A percentile compares a stretch with the other conserved stretches of the same genome.
Conservation (phyloP, 495 filamentous ascomycete genomes). For the Penicillium bialowiezense region DNA sequence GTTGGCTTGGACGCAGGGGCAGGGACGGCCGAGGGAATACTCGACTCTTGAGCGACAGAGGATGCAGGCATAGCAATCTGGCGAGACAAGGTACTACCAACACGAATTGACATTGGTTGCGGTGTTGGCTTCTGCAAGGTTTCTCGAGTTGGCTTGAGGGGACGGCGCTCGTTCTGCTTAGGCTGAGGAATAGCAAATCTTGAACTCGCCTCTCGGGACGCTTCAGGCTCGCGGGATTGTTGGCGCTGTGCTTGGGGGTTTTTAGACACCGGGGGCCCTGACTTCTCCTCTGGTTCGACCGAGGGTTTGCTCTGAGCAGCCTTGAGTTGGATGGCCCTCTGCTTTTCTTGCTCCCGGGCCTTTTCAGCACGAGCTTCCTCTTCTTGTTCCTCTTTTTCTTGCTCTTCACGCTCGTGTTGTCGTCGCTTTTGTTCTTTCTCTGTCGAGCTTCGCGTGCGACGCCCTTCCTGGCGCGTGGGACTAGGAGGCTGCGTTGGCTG, state of each 20-base stretch:
- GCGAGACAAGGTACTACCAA: constrained; percentile 67
- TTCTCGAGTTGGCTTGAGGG: constrained; percentile 70
- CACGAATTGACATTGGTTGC: constrained; percentile 74
- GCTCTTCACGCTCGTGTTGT: constrained; percentile 58
- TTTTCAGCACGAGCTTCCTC: constrained; percentile 61
- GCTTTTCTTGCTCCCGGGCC: constrained; percentile 63
- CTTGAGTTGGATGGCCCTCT: constrained; percentile 44
- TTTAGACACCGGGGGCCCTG: constrained; percentile 36
- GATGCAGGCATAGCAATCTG: constrained; percentile 63
- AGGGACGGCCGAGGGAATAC: constrained; percentile 42
- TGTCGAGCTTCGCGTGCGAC: constrained; percentile 69
- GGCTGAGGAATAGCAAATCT: constrained; percentile 43
- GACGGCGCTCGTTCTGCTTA: constrained; percentile 59
- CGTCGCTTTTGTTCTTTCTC: constrained; percentile 66
- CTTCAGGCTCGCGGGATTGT: constrained; percentile 40
- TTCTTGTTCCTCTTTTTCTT: constrained; percentile 46
- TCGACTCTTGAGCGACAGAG: constrained; percentile 59
- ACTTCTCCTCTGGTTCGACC: constrained; percentile 33
- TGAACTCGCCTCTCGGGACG: constrained; percentile 31
- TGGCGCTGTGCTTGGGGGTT: constrained; percentile 50
- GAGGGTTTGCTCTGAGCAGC: constrained; percentile 32
- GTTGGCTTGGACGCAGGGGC: constrained; percentile 45
- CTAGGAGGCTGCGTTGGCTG: constrained; percentile 25
- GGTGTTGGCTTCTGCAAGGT: constrained; percentile 62
- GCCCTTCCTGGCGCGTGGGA: constrained; percentile 45